Percentiles rank a stretch among this genome's conserved stretches.
Evolutionary conservation across 768 basidiomycete species (phyloP).

Genomic region (Austroboletus festivus): DNA sequence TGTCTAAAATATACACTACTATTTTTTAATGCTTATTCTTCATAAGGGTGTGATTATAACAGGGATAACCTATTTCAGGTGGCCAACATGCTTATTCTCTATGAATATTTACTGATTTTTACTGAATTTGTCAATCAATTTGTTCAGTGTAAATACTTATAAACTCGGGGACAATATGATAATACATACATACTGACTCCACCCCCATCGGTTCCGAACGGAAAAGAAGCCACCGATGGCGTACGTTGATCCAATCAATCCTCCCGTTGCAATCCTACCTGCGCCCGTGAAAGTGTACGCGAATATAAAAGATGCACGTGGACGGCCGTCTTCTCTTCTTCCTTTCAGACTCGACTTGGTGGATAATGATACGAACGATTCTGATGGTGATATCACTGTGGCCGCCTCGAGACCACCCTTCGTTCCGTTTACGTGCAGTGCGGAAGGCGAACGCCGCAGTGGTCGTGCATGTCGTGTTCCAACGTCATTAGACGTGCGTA

Average conservation of each 20-base stretch:
- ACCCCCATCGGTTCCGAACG: constrained; percentile 15
- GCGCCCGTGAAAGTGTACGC: neutral
- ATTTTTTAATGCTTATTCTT: too few relatives aligned
- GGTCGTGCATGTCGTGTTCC: constrained; percentile 7
- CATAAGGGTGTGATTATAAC: too few relatives aligned
- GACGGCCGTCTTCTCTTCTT: constrained; percentile 5
- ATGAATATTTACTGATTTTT: too few relatives aligned
- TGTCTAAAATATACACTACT: too few relatives aligned
- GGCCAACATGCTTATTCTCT: too few relatives aligned
- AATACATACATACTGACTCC: neutral
- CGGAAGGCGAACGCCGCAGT: constrained; percentile 1
- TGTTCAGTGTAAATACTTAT: too few relatives aligned
- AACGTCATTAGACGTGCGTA: constrained; percentile 24
- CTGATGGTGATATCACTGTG: constrained; percentile 11
- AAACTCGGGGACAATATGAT: too few relatives aligned
- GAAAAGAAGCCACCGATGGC: constrained; percentile 3
- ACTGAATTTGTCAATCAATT: too few relatives aligned
- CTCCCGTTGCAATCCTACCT: constrained; percentile 1
- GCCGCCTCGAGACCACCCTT: constrained; percentile 1
- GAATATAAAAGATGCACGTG: too few relatives aligned
- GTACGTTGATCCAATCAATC: constrained; percentile 12
- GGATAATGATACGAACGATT: constrained; percentile 9
- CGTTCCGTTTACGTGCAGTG: constrained; percentile 22
- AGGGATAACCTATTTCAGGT: too few relatives aligned
- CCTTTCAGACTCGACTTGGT: neutral